A percentile compares a stretch with the other conserved stretches of the same genome.
phyloP scores from a whole-genome alignment of 805 yeast genomes.

The Cyberlindnera maritima region DNA sequence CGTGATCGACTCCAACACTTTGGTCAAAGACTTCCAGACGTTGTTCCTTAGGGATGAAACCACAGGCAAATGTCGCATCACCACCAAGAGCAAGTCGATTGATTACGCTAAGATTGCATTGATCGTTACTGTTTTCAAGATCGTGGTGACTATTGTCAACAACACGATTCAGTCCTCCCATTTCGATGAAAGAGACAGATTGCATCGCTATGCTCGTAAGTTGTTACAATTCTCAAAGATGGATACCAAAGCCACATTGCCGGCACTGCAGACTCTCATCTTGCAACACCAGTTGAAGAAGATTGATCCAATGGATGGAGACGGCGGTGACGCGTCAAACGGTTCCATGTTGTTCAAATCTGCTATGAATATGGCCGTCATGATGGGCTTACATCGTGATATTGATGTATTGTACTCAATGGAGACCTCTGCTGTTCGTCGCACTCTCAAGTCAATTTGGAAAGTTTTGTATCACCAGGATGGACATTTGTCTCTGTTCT shows the following conservation, averaged over 20 bases:
- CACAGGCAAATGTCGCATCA: slow-evolving; percentile 11
- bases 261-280: slow-evolving; percentile 24
- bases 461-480: slow-evolving; percentile 17
- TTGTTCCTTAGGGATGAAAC: slow-evolving; percentile 9
- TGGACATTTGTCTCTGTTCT: slow-evolving; percentile 14
- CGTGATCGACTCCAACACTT: slow-evolving; percentile 13
- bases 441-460: slow-evolving; percentile 20
- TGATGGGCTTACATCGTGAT: slow-evolving; percentile 25
- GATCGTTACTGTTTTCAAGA: slow-evolving; percentile 15
- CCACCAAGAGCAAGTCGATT: slow-evolving; percentile 7
- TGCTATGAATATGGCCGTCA: slow-evolving; percentile 25
- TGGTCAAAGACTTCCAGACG: slow-evolving; percentile 19
- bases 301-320: slow-evolving; percentile 21
- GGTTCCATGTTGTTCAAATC: slow-evolving; percentile 14
- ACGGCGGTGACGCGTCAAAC: slow-evolving; percentile 25
- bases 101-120: slow-evolving; percentile 25
- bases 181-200: slow-evolving; percentile 17
- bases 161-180: background rate
- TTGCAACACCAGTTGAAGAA: slow-evolving; percentile 15
- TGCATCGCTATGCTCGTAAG: slow-evolving; percentile 15
- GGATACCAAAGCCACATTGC: slow-evolving; percentile 15
- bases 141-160: slow-evolving; percentile 9
- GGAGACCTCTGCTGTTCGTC: slow-evolving; percentile 8
- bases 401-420: slow-evolving; percentile 17
- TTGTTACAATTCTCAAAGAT: slow-evolving; percentile 17